phyloP scores from a whole-genome alignment of 2,329 filamentous ascomycete species.

The Ophioceras dolichostomum region DNA sequence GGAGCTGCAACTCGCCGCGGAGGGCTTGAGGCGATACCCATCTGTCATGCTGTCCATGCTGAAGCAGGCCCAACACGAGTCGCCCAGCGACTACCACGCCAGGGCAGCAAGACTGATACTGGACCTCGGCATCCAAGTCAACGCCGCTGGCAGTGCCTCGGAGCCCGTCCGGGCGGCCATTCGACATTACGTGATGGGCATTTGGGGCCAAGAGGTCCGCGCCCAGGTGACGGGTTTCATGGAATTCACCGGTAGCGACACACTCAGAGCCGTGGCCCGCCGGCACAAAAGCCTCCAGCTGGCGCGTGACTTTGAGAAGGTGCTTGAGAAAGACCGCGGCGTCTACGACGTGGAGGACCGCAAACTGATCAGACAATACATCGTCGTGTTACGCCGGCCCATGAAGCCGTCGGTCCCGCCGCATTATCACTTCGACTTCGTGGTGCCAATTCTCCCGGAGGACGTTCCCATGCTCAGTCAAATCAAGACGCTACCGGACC shows the following conservation, averaged over 20 bases:
- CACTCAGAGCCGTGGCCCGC: slow-evolving; percentile 28
- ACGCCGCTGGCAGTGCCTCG: slow-evolving; percentile 8
- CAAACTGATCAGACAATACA: slow-evolving; percentile 31
- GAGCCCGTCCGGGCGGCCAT: slow-evolving; percentile 18
- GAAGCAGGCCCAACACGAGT: slow-evolving; percentile 40
- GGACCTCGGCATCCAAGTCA: slow-evolving; percentile 18
- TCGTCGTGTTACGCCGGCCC: slow-evolving; percentile 32
- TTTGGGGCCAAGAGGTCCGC: slow-evolving; percentile 32
- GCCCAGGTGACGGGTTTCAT: slow-evolving; percentile 24
- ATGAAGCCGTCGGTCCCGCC: slow-evolving; percentile 10
- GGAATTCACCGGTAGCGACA: slow-evolving; percentile 10
- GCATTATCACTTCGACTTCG: slow-evolving; percentile 14
- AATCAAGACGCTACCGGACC: slow-evolving; percentile 34
- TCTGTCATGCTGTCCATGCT: slow-evolving; percentile 41
- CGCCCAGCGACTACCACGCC: slow-evolving; percentile 33
- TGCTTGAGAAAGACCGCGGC: slow-evolving; percentile 26
- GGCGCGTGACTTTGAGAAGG: slow-evolving; percentile 40
- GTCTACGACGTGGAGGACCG: slow-evolving; percentile 29
- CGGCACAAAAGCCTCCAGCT: slow-evolving; percentile 45
- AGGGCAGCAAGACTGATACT: slow-evolving; percentile 28
- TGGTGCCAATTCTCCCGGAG: slow-evolving; percentile 24
- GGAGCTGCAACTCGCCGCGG: slow-evolving; percentile 30
- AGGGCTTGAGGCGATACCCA: slow-evolving; percentile 35
- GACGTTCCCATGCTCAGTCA: slow-evolving; percentile 22
- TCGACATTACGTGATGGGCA: slow-evolving; percentile 38